Evolutionary conservation across 164 flowering plant genomes (phyloP).

Genomic region (Magnolia sinica): DNA sequence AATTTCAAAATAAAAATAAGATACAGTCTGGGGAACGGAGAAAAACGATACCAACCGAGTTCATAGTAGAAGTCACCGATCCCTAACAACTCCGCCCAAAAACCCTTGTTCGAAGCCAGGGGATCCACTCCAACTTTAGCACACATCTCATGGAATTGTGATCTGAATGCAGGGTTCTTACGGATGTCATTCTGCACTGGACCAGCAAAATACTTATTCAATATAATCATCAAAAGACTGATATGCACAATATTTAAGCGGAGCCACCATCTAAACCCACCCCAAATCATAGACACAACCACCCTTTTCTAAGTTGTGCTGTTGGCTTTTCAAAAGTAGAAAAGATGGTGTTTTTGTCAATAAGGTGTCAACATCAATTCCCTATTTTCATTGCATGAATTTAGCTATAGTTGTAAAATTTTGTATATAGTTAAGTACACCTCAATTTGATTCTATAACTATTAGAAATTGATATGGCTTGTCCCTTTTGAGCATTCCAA

Average conservation of each 20-base stretch:
- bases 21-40: background rate
- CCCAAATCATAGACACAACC: background rate
- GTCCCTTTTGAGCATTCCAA: too few relatives aligned
- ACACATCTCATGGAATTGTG: slow-evolving; percentile 98
- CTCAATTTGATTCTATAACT: too few relatives aligned
- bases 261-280: background rate
- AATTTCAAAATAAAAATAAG: background rate
- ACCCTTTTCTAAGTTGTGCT: background rate
- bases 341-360: background rate
- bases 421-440: too few relatives aligned
- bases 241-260: background rate
- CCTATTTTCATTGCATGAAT: too few relatives aligned
- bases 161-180: slow-evolving; percentile 89
- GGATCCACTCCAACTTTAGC: slow-evolving; percentile 98
- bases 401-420: too few relatives aligned
- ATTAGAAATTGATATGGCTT: too few relatives aligned
- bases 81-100: slow-evolving; percentile 96
- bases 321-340: background rate
- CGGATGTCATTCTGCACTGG: slow-evolving; percentile 85
- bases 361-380: background rate
- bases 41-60: slow-evolving; percentile 59
- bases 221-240: background rate
- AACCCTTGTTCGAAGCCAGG: slow-evolving; percentile 91
- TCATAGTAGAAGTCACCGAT: slow-evolving; percentile 99
- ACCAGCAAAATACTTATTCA: slow-evolving; percentile 1